Base-by-base conservation (phyloP, 805 yeast species). In the Brettanomyces sp. region DNA sequence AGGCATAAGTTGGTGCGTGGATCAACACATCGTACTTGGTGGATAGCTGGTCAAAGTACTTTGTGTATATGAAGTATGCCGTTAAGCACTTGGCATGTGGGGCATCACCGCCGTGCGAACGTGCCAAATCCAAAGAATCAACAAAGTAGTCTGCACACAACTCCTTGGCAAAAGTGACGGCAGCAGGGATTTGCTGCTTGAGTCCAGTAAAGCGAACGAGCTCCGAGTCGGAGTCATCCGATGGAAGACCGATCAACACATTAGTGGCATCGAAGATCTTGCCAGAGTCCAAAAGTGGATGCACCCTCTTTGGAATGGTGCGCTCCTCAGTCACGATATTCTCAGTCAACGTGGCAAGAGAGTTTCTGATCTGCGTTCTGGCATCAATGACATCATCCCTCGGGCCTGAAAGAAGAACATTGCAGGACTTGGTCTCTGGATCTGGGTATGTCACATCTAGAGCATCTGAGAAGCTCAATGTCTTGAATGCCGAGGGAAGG, bases 81-180 rank as follows among this genome's bases (percentile, higher is more conserved):
- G 88, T 82, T 47, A 93, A 70, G 37, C 80, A 74, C 50, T 78
- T 77, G 8, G 95, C 96, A 57, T 93, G 98, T 14, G 68, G 62
- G 45, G 77, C 59, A 58, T 86, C 78, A 52, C 85, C 86, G 57
- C 88, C 85, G 62, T 93, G 97, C 30, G 98, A 95, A 64, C 77
- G 82, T 9, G 95, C 80, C 63, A 93, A 81, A 56, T 89, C 95
- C 58, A 93, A 72, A 34, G 79, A 66, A 52, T 81, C 88, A 37
- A 82, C 77, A 47, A 73, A 68, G 59, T 73, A 79, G 46, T 76
- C 72, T 42, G 79, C 69, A 33, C 93, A 76, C 38, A 78, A 69
- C 42, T 71, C 60, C 62, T 80, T 76, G 13, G 91, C 86, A 48
- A 65, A 67, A 28, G 69, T 70, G 50, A 82, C 69, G 18, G 97